A percentile compares a stretch with the other conserved stretches of the same genome.
phyloP scores from a whole-genome alignment of 305 asterid species.

The Rubia occidens region DNA sequence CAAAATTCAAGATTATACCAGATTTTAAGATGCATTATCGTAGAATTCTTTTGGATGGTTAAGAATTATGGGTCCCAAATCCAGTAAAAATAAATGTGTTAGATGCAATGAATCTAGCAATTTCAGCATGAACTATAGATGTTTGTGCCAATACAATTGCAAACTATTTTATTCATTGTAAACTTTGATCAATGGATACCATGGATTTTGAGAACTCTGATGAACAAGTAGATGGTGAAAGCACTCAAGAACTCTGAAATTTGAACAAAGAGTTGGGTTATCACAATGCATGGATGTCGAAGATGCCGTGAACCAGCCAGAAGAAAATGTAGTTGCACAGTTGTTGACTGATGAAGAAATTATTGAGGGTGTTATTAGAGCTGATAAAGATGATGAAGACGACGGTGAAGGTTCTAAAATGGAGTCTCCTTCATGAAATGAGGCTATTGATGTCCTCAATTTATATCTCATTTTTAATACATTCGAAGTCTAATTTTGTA shows the following conservation, averaged over 20 bases:
- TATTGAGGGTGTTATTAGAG: too few relatives aligned
- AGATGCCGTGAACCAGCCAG: not conserved
- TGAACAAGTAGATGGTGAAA: not conserved
- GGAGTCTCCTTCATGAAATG: too few relatives aligned
- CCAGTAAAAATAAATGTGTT: not conserved
- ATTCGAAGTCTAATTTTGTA: too few relatives aligned
- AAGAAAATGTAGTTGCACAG: not conserved
- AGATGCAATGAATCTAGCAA: too few relatives aligned
- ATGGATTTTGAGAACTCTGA: not conserved
- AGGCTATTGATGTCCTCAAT: too few relatives aligned
- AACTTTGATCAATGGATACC: too few relatives aligned
- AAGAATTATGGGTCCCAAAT: not conserved
- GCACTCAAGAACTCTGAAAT: too few relatives aligned
- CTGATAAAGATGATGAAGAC: too few relatives aligned
- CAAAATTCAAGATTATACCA: not conserved
- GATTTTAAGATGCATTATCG: not conserved
- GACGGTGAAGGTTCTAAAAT: too few relatives aligned
- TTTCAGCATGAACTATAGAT: not conserved
- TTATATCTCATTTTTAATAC: too few relatives aligned
- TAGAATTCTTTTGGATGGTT: not conserved
- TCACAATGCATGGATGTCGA: slow-evolving; percentile 1
- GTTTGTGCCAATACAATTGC: not conserved
- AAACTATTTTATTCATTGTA: not conserved
- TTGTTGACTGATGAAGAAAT: too few relatives aligned
- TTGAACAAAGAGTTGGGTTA: not conserved